Conservation (phyloP, 257 asterid genomes). For the Solanum medicagineum region DNA sequence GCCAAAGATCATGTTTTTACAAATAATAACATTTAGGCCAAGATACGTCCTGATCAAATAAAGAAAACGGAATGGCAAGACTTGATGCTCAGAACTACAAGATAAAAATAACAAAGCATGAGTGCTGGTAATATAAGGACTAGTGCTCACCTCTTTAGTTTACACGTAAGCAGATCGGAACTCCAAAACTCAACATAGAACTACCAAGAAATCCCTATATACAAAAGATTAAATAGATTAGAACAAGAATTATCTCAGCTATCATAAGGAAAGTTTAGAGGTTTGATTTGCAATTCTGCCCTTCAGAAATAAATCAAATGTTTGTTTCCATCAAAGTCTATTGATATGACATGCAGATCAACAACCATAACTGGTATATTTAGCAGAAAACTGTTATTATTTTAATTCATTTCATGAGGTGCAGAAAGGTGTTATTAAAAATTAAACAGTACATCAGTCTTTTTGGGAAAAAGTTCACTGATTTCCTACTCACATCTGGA, state of each 20-base stretch:
- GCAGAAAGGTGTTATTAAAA: not conserved
- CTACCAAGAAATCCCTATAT: not conserved
- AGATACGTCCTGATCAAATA: not conserved
- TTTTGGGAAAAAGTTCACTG: not conserved
- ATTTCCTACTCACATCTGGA: not conserved
- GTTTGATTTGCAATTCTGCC: not conserved
- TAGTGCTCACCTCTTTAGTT: not conserved
- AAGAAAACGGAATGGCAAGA: not conserved
- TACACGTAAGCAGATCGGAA: not conserved
- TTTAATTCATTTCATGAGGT: not conserved
- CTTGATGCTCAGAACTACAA: not conserved
- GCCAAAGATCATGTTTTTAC: not conserved
- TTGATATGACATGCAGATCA: not conserved
- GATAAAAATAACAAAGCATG: not conserved
- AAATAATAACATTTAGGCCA: not conserved
- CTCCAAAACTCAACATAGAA: not conserved
- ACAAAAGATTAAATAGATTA: not conserved
- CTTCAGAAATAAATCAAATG: not conserved
- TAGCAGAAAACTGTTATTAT: not conserved
- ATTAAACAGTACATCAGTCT: not conserved
- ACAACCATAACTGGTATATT: not conserved
- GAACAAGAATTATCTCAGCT: not conserved
- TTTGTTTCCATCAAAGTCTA: not conserved
- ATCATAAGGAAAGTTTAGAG: not conserved
- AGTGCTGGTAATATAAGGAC: not conserved